Evolutionary conservation across 129 eudicot genomes (phyloP).

Genomic region (Dittrichia graveolens): DNA sequence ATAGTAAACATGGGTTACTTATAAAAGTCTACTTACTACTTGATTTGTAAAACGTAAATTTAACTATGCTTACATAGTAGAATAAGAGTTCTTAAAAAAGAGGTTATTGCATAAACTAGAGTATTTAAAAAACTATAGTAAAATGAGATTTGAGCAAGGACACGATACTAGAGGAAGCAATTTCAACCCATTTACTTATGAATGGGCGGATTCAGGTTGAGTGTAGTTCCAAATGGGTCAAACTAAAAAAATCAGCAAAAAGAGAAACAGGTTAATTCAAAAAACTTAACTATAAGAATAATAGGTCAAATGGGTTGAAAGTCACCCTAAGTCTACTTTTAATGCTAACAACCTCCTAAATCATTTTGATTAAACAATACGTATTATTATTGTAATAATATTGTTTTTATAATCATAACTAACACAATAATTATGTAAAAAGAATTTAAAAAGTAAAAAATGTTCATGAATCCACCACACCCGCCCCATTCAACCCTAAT

Average conservation of each 20-base stretch:
- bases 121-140: background rate
- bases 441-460: background rate
- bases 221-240: background rate
- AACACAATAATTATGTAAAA: background rate
- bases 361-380: background rate
- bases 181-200: background rate
- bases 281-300: background rate
- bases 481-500: background rate
- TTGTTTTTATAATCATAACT: background rate
- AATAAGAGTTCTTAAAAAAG: too few species aligned
- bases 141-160: background rate
- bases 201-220: background rate
- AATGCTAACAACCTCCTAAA: background rate
- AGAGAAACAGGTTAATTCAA: background rate
- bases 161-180: background rate
- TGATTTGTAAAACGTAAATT: too few species aligned
- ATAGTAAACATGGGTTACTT: too few species aligned
- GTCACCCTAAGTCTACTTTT: background rate
- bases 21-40: too few species aligned
- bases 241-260: background rate
- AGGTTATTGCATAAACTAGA: too few species aligned
- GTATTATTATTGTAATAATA: background rate
- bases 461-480: background rate
- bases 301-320: background rate
- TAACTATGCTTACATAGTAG: too few species aligned